Percentiles rank a stretch among this genome's conserved stretches.
These are phyloP conservation scores for Arabis hirsuta DNA, from an alignment of 345 rosid species.

Conservation along the genomic window DNA sequence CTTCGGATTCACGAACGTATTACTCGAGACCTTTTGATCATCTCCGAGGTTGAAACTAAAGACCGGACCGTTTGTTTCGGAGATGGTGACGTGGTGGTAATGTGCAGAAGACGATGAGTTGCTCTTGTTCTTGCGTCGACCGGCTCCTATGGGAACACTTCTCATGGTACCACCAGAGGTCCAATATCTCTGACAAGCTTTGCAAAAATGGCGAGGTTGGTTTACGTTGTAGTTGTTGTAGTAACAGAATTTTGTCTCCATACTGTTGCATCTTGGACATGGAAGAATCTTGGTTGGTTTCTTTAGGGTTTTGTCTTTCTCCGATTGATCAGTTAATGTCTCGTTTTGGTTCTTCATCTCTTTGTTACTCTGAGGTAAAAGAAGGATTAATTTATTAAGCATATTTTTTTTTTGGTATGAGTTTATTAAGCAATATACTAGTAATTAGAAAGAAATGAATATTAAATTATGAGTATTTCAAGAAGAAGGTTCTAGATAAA, in stretches of 20 bases:
- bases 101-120: constrained; percentile 47
- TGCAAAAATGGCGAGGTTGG: constrained; percentile 95
- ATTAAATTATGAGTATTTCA: neutral
- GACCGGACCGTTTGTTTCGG: constrained; percentile 58
- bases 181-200: constrained; percentile 94
- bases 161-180: constrained; percentile 96
- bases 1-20: constrained; percentile 34
- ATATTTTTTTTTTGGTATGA: neutral
- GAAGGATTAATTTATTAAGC: neutral
- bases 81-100: constrained; percentile 63
- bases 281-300: constrained; percentile 89
- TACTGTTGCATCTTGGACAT: constrained; percentile 86
- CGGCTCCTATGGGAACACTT: constrained; percentile 88
- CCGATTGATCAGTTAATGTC: constrained; percentile 31
- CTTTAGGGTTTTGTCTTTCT: constrained; percentile 60
- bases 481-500: constrained; percentile 32
- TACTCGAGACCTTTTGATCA: constrained; percentile 43
- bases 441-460: neutral
- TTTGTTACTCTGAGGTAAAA: neutral
- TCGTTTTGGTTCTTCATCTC: constrained; percentile 13
- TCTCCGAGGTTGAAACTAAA: constrained; percentile 68
- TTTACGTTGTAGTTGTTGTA: constrained; percentile 91
- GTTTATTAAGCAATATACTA: neutral
- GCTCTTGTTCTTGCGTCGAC: constrained; percentile 87
- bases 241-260: constrained; percentile 92